Base-by-base conservation (phyloP, 2,329 filamentous ascomycete species). In the Plenodomus lindquistii region DNA sequence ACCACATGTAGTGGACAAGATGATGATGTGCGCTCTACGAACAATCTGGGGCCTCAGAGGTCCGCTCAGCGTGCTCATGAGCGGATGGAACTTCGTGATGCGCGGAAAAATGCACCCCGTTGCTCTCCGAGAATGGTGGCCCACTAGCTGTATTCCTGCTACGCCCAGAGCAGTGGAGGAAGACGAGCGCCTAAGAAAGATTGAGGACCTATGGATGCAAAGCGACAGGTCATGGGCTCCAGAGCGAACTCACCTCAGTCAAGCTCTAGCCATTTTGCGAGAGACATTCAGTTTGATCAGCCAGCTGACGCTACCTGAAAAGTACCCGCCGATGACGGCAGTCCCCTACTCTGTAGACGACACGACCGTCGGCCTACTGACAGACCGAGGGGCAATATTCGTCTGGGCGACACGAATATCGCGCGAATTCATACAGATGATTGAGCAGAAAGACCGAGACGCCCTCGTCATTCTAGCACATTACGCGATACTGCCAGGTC, bases 391-490 rank as follows among this genome's bases (percentile, higher is more conserved):
- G 7, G 63, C 67, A 2, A 66, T 72, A 2, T 69, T 71, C 20
- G 59, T 67, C 4, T 72, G 69, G 69, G 58, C 61, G 0, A 49
- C 62, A 2, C 49, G 52, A 2, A 61, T 71, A 9, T 60, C 62
- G 11, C 58, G 62, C 10, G 61, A 67, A 11, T 70, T 68, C 24
- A 61, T 71, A 2, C 44, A 54, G 15, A 49, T 70, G 15, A 46
- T 73, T 19, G 64, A 67, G 24, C 44, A 56, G 34, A 66, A 65
- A 42, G 63, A 72, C 22, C 46, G 53, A 1, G 59, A 68, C 16
- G 70, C 70, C 1, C 49, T 75, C 13, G 64, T 74, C 20, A 63
- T 75, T 16, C 49, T 74, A 9, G 72, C 71, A 9, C 64, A 75
- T 44, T 75, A 69, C 44, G 72, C 70, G 16, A 60, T 74, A 4